Evolutionary conservation across 805 yeast species (phyloP).

Genomic region (Candida corydali): DNA sequence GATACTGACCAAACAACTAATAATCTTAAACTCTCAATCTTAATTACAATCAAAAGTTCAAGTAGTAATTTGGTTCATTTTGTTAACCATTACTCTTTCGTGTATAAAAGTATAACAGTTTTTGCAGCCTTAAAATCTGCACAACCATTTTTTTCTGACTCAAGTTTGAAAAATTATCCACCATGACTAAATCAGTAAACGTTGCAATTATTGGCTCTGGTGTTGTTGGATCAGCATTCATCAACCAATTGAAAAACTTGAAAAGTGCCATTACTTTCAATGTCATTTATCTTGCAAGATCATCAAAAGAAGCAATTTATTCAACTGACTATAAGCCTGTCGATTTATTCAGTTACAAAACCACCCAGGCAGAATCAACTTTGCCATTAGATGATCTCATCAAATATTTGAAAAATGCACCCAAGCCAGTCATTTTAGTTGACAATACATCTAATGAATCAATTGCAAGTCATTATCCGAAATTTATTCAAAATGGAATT

Average conservation of each 20-base stretch:
- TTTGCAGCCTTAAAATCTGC: no score
- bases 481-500: slow-evolving; percentile 69
- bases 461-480: slow-evolving; percentile 74
- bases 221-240: slow-evolving; percentile 89
- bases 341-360: slow-evolving; percentile 55
- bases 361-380: slow-evolving; percentile 44
- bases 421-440: slow-evolving; percentile 74
- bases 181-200: slow-evolving; percentile 34
- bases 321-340: slow-evolving; percentile 70
- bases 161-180: not conserved
- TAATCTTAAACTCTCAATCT: no score
- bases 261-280: slow-evolving; percentile 64
- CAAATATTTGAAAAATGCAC: slow-evolving; percentile 59
- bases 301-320: slow-evolving; percentile 64
- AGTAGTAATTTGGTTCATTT: no score
- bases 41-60: no score
- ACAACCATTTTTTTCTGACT: not conserved
- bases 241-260: slow-evolving; percentile 69
- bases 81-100: no score
- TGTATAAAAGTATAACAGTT: no score
- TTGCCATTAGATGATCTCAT: slow-evolving; percentile 57
- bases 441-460: slow-evolving; percentile 90
- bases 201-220: slow-evolving; percentile 69
- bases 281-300: slow-evolving; percentile 71
- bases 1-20: no score